These are phyloP conservation scores for Vigna angularis DNA, from an alignment of 306 rosid species.

Conservation along the genomic window DNA sequence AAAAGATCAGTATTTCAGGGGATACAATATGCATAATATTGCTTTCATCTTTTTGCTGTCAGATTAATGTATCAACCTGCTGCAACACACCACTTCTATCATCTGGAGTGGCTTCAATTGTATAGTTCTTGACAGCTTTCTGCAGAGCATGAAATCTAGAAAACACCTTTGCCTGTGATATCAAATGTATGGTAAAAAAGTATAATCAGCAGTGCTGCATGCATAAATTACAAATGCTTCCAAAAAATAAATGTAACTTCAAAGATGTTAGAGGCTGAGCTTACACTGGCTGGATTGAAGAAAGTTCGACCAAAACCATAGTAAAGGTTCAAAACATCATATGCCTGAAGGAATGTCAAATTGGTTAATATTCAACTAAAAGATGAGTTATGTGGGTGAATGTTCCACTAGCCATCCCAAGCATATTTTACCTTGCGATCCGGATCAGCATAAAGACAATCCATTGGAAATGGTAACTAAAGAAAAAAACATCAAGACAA, in stretches of 20 bases:
- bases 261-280: conserved; percentile 24
- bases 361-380: conserved; percentile 35
- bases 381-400: not conserved
- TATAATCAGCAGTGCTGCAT: conserved; percentile 10
- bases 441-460: conserved; percentile 91
- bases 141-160: conserved; percentile 67
- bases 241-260: not conserved
- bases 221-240: not conserved
- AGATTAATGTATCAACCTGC: conserved; percentile 59
- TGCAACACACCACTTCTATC: conserved; percentile 78
- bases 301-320: conserved; percentile 87
- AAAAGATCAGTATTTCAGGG: conserved; percentile 5
- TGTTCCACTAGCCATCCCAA: conserved; percentile 7
- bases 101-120: conserved; percentile 82
- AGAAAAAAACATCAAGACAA: conserved; percentile 34
- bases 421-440: conserved; percentile 66
- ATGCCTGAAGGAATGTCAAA: conserved; percentile 60
- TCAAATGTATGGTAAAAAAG: conserved; percentile 24
- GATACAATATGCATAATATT: conserved; percentile 14
- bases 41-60: conserved; percentile 25
- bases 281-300: conserved; percentile 95
- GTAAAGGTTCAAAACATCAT: conserved; percentile 71
- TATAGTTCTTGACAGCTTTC: conserved; percentile 80
- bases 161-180: conserved; percentile 69
- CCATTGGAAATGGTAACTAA: conserved; percentile 93